phyloP scores from a whole-genome alignment of 176 grass and related monocot species.

The Eleusine indica region DNA sequence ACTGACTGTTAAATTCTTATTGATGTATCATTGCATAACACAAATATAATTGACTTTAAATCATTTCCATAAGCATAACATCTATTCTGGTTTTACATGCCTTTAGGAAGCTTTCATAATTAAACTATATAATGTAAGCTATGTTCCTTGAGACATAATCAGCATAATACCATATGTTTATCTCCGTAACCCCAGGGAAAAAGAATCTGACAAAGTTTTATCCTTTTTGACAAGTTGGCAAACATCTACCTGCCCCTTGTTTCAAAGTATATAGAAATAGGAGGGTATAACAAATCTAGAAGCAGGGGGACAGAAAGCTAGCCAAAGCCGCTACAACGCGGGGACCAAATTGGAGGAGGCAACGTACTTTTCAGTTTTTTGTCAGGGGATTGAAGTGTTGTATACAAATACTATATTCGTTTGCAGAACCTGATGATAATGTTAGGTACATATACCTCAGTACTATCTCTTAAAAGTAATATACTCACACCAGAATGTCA shows the following conservation, averaged over 20 bases:
- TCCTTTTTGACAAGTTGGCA: conserved; percentile 1
- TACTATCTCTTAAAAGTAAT: not conserved
- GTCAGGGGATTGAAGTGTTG: not conserved
- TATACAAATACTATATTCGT: not conserved
- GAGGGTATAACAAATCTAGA: not conserved
- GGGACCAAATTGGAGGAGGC: conserved; percentile 9
- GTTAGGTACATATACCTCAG: not conserved
- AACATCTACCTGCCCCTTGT: not conserved
- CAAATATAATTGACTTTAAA: not conserved
- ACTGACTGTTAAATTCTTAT: not conserved
- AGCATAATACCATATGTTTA: not conserved
- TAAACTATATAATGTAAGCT: not conserved
- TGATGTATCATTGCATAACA: not conserved
- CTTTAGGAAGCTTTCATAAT: not conserved
- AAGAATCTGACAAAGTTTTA: conserved; percentile 5
- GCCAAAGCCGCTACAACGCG: not conserved
- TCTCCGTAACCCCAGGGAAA: not conserved
- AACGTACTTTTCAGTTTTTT: not conserved
- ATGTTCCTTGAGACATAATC: not conserved
- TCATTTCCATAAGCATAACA: not conserved
- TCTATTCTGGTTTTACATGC: not conserved
- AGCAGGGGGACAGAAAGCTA: not conserved
- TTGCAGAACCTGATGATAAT: not conserved
- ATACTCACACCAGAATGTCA: not conserved
- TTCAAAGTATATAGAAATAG: not conserved